These are phyloP conservation scores for Taiozyma onychis DNA, from an alignment of 1,139 yeast species.

Conservation along the genomic window DNA sequence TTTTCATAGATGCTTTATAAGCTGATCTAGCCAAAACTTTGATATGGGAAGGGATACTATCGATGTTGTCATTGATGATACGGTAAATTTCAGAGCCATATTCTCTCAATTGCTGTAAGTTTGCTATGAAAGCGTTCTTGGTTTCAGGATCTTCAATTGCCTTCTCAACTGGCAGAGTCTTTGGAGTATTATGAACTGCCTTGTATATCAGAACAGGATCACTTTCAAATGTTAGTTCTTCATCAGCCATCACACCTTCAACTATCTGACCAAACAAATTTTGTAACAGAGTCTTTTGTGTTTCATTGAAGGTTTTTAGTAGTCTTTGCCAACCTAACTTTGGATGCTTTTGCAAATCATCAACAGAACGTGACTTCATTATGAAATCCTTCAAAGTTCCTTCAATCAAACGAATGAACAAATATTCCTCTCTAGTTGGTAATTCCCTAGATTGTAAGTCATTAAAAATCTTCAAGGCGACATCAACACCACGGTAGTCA, in stretches of 20 bases:
- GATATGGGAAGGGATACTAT: slow-evolving; percentile 58
- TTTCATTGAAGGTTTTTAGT: slow-evolving; percentile 52
- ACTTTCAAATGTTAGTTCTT: slow-evolving; percentile 67
- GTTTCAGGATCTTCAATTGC: slow-evolving; percentile 81
- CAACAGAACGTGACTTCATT: slow-evolving; percentile 15
- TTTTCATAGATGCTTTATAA: slow-evolving; percentile 30
- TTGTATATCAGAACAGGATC: slow-evolving; percentile 68
- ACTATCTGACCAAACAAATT: slow-evolving; percentile 46
- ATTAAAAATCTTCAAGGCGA: slow-evolving; percentile 21
- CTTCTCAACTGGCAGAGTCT: slow-evolving; percentile 46
- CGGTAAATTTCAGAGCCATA: slow-evolving; percentile 53
- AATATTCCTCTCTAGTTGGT: slow-evolving; percentile 64
- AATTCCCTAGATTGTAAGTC: slow-evolving; percentile 18
- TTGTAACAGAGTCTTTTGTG: slow-evolving; percentile 53
- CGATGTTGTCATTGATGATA: slow-evolving; percentile 37
- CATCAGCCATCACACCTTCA: slow-evolving; percentile 35
- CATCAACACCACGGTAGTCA: slow-evolving; percentile 21
- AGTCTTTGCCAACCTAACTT: slow-evolving; percentile 38
- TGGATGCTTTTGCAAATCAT: slow-evolving; percentile 17
- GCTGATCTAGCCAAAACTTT: slow-evolving; percentile 37
- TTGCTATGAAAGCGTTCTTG: slow-evolving; percentile 59
- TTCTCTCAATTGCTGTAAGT: slow-evolving; percentile 73
- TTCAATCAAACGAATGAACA: slow-evolving; percentile 56
- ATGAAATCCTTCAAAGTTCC: slow-evolving; percentile 38
- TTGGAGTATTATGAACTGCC: slow-evolving; percentile 36